Evolutionary conservation across 2,329 filamentous ascomycete genomes (phyloP).

Genomic region (Epichloe typhina): DNA sequence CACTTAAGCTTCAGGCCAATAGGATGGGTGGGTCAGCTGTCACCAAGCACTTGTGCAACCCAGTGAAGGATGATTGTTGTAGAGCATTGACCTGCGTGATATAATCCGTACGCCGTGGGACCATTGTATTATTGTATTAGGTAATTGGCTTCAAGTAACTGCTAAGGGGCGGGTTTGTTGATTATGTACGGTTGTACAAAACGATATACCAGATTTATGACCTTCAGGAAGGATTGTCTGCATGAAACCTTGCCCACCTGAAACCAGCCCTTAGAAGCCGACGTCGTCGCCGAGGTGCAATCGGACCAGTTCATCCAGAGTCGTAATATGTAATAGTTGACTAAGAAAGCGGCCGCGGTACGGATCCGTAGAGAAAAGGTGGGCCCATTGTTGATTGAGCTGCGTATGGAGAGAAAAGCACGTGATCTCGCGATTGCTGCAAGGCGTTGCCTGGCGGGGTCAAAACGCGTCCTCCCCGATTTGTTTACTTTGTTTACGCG

Average conservation of each 20-base stretch:
- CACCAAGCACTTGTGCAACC: too few relatives aligned
- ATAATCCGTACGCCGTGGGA: too few relatives aligned
- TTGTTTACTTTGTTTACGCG: slow-evolving; percentile 12
- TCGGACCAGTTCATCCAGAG: neutral
- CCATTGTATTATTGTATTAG: too few relatives aligned
- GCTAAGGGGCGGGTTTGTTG: neutral
- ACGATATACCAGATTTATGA: neutral
- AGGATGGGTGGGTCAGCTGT: too few relatives aligned
- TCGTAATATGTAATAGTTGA: too few relatives aligned
- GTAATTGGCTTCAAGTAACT: too few relatives aligned
- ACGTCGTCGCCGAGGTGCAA: neutral
- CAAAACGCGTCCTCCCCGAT: slow-evolving; percentile 7
- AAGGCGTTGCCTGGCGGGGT: slow-evolving; percentile 9
- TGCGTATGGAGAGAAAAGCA: neutral
- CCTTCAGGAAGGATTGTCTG: neutral
- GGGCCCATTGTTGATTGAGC: neutral
- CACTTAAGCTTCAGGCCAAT: too few relatives aligned
- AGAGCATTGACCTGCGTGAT: too few relatives aligned
- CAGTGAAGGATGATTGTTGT: too few relatives aligned
- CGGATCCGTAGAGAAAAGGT: neutral
- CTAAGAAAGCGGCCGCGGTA: neutral
- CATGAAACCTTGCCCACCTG: neutral
- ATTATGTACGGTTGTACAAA: neutral
- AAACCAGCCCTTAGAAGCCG: neutral
- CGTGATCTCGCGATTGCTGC: slow-evolving; percentile 9